Conservation (phyloP, 108 stramenopile genomes). For the Pseudonitzschia pungens region DNA sequence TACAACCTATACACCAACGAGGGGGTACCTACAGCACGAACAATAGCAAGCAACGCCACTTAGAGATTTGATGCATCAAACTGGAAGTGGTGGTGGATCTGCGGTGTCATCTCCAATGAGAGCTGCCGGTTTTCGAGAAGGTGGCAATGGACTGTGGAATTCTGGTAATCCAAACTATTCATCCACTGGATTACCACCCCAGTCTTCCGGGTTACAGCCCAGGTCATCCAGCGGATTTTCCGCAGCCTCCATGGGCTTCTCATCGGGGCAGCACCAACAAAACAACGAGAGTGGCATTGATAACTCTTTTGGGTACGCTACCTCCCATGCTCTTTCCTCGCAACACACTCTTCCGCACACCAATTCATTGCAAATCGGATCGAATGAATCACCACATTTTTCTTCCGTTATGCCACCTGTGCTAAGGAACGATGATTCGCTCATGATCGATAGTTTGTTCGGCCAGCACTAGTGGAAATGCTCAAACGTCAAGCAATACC, state of each 20-base stretch:
- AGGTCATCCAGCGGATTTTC: slow-evolving; percentile 2
- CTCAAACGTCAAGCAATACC: background rate
- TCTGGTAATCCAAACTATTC: slow-evolving; percentile 2
- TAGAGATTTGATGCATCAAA: slow-evolving; percentile 14
- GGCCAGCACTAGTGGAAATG: slow-evolving; percentile 13
- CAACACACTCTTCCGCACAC: slow-evolving; percentile 1
- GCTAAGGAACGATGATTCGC: slow-evolving; percentile 33
- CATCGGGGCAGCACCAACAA: background rate
- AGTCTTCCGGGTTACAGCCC: slow-evolving; percentile 10
- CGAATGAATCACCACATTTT: background rate
- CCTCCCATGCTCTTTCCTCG: background rate
- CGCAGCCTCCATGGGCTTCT: slow-evolving; percentile 14
- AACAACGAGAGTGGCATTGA: background rate
- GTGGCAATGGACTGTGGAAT: slow-evolving; percentile 11
- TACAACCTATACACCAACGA: slow-evolving; percentile 2
- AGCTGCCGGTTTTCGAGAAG: background rate
- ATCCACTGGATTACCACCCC: slow-evolving; percentile 2
- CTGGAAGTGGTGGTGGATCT: background rate
- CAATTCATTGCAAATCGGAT: background rate
- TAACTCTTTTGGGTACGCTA: background rate
- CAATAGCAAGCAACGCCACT: slow-evolving; percentile 15
- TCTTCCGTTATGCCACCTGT: background rate
- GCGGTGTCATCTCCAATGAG: slow-evolving; percentile 10
- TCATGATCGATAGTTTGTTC: slow-evolving; percentile 51
- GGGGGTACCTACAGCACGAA: background rate